phyloP scores from a whole-genome alignment of 768 basidiomycete genomes.

The Mycena vulgaris region DNA sequence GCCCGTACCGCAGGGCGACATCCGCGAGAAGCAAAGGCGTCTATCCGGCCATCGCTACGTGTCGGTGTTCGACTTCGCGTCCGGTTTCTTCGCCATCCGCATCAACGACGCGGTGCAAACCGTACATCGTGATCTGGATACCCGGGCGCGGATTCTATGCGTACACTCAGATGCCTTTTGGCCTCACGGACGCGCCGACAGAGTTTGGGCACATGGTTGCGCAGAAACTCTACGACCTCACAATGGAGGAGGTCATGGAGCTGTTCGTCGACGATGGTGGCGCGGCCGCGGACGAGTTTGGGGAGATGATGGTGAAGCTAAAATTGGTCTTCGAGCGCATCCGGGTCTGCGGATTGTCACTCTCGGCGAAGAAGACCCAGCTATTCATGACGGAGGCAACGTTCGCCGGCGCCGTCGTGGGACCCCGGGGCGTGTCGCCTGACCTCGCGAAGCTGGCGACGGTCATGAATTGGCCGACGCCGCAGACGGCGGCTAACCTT shows the following conservation, averaged over 20 bases:
- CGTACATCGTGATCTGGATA: constrained; percentile 53
- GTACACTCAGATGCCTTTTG: constrained; percentile 42
- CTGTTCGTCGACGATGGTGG: constrained; percentile 58
- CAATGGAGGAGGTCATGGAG: constrained; percentile 43
- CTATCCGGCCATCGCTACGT: constrained; percentile 54
- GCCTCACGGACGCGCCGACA: too few relatives aligned
- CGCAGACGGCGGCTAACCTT: constrained; percentile 46
- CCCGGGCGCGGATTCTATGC: constrained; percentile 53
- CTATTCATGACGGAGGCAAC: constrained; percentile 53
- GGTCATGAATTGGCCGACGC: constrained; percentile 52
- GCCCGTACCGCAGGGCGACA: constrained; percentile 53
- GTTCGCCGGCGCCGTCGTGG: constrained; percentile 52
- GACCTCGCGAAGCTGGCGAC: constrained; percentile 54
- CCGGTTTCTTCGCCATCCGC: constrained; percentile 50
- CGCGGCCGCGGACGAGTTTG: constrained; percentile 49
- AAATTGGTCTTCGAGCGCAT: constrained; percentile 44
- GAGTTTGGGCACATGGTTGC: too few relatives aligned
- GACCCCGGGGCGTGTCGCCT: constrained; percentile 28
- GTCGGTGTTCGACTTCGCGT: constrained; percentile 53
- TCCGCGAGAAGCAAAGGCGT: constrained; percentile 53
- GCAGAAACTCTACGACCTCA: constrained; percentile 44
- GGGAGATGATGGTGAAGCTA: constrained; percentile 43
- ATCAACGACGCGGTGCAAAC: constrained; percentile 38
- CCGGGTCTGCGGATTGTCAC: constrained; percentile 46
- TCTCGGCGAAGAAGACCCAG: constrained; percentile 51